Conservation (phyloP, 441 rosid genomes). For the Kokia cookei region DNA sequence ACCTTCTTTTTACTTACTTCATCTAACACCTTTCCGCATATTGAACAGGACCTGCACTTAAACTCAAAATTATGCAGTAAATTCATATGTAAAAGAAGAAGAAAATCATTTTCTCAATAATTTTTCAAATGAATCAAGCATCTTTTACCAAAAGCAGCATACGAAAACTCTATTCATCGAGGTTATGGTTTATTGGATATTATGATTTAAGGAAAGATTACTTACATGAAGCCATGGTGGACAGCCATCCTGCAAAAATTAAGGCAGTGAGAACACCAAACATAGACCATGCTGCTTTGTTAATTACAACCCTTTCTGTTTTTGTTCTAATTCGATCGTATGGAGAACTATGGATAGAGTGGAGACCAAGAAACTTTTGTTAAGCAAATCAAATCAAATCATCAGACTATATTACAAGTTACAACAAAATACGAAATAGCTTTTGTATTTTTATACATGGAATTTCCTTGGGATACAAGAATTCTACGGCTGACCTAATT, state of each 20-base stretch:
- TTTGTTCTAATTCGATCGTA: neutral
- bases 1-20: neutral
- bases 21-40: slow-evolving; percentile 14
- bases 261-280: neutral
- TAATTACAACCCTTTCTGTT: neutral
- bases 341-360: neutral
- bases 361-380: neutral
- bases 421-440: neutral
- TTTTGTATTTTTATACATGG: too few relatives aligned
- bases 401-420: neutral
- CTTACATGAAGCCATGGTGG: slow-evolving; percentile 7
- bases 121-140: neutral
- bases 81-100: neutral
- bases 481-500: neutral
- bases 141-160: too few relatives aligned
- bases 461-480: neutral
- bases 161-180: too few relatives aligned
- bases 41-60: slow-evolving; percentile 10
- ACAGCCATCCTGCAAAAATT: neutral
- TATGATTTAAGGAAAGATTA: neutral
- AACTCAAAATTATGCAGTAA: neutral
- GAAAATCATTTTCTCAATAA: neutral
- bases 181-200: too few relatives aligned
- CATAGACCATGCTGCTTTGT: neutral
- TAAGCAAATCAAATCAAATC: neutral